phyloP scores from a whole-genome alignment of 352 stramenopile genomes.

The Globisporangium nodosum region DNA sequence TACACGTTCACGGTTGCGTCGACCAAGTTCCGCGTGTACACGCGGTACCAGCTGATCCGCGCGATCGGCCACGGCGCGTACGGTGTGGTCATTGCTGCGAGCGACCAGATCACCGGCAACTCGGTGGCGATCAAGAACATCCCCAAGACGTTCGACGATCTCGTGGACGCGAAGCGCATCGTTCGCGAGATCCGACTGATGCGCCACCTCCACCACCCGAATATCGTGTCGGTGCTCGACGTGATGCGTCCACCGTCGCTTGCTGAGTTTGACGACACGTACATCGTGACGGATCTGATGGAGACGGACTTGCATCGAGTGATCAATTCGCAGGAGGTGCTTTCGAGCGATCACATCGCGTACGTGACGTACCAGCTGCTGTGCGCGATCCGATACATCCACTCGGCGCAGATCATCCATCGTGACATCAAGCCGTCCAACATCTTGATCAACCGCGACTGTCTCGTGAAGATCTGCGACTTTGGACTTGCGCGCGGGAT shows the following conservation, averaged over 20 bases:
- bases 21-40: slow-evolving; percentile 82
- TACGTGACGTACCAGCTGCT: slow-evolving; percentile 86
- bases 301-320: slow-evolving; percentile 77
- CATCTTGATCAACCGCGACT: slow-evolving; percentile 92
- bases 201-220: slow-evolving; percentile 65
- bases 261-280: slow-evolving; percentile 74
- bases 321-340: slow-evolving; percentile 65
- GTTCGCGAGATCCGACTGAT: slow-evolving; percentile 82
- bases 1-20: slow-evolving; percentile 81
- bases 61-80: slow-evolving; percentile 79
- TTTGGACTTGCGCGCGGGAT: slow-evolving; percentile 85
- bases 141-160: slow-evolving; percentile 78
- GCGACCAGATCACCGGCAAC: slow-evolving; percentile 75
- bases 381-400: slow-evolving; percentile 74
- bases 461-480: slow-evolving; percentile 87
- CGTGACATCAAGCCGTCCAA: slow-evolving; percentile 97
- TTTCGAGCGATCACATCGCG: slow-evolving; percentile 72
- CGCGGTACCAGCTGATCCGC: slow-evolving; percentile 78
- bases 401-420: slow-evolving; percentile 84
- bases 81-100: slow-evolving; percentile 74
- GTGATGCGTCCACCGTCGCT: slow-evolving; percentile 74
- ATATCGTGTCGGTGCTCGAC: slow-evolving; percentile 68
- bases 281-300: slow-evolving; percentile 83
- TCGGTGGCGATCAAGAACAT: slow-evolving; percentile 86
- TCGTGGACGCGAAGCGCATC: slow-evolving; percentile 82